Base-by-base conservation (phyloP, 73 alveolate species). In the Symbiodinium pilosum region DNA sequence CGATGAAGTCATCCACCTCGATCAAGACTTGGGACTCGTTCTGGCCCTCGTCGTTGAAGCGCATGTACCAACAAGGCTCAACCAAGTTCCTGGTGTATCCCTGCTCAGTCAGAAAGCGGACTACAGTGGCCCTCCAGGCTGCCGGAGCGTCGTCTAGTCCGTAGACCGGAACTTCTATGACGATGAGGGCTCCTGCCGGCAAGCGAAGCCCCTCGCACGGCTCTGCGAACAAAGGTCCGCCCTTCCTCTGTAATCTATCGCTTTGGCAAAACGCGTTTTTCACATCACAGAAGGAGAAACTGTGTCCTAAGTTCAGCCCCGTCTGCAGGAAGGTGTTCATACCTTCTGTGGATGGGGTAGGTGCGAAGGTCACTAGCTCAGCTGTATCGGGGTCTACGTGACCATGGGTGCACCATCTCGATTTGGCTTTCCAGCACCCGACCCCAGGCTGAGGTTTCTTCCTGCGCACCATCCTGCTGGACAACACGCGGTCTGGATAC, bases 101-200 rank as follows among this genome's bases (percentile, higher is more conserved):
- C 34, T 54, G n/a, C 1, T 32, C 83, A 4, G 26, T 20, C 34
- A 87, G 28, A 39, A 36, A 56, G 42, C 24, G 1, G 14, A 56
- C 0, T 2, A 87, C 59, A 4, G 94, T 54, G 42, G 32, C 39
- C 26, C 94, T 12, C 84, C 83, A 87, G 3, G 83, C 84, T 0
- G 84, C 83, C 5, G 94, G 94, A 0, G 94, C 94, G 24, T 87
- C 94, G 28, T 87, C 94, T 4, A 87, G 84, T 18, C 94, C 94
- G 28, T 87, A 87, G 32, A 87, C 94, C 9, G 94, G 84, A 12
- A 87, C 84, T 8, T 36, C 59, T 38, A 87, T 51, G 28, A 18
- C 84, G 16, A 87, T 87, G 32, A 87, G 41, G 18, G 94, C 36
- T 0, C 94, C 94, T 2, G 84, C 59, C 0, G 94, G 94, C 1